phyloP scores from a whole-genome alignment of 192 early-diverging fungal species.

The Mortierella claussenii region DNA sequence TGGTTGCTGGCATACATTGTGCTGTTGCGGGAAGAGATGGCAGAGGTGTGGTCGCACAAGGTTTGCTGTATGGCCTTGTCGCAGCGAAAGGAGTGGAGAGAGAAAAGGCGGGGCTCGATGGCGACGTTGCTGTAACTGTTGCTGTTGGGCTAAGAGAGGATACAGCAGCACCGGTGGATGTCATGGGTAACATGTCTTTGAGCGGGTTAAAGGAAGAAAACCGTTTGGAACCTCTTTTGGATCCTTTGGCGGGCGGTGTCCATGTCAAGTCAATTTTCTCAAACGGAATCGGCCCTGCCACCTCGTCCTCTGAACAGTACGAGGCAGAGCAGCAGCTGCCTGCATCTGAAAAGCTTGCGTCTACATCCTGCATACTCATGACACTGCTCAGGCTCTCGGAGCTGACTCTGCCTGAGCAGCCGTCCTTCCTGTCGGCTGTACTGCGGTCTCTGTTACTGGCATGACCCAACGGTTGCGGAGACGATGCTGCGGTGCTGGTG shows the following conservation, averaged over 20 bases:
- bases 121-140: background rate
- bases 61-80: constrained; percentile 3
- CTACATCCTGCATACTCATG: constrained; percentile 38
- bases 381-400: constrained; percentile 24
- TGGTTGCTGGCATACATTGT: too few relatives aligned
- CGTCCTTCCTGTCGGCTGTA: background rate
- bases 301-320: constrained; percentile 17
- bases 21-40: constrained; percentile 6
- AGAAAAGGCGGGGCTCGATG: background rate
- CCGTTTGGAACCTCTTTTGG: constrained; percentile 44
- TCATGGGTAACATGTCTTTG: constrained; percentile 7
- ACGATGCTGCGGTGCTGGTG: background rate
- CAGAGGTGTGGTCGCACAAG: constrained; percentile 23
- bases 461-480: background rate
- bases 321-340: constrained; percentile 35
- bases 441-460: background rate
- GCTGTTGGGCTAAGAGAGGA: background rate
- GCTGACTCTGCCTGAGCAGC: constrained; percentile 10
- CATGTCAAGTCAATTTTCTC: constrained; percentile 53
- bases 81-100: background rate
- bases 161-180: background rate
- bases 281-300: constrained; percentile 28
- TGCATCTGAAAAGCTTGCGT: constrained; percentile 27
- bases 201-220: constrained; percentile 36
- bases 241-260: constrained; percentile 43